Base-by-base conservation (phyloP, 495 filamentous ascomycete genomes). In the Glonium stellatum region DNA sequence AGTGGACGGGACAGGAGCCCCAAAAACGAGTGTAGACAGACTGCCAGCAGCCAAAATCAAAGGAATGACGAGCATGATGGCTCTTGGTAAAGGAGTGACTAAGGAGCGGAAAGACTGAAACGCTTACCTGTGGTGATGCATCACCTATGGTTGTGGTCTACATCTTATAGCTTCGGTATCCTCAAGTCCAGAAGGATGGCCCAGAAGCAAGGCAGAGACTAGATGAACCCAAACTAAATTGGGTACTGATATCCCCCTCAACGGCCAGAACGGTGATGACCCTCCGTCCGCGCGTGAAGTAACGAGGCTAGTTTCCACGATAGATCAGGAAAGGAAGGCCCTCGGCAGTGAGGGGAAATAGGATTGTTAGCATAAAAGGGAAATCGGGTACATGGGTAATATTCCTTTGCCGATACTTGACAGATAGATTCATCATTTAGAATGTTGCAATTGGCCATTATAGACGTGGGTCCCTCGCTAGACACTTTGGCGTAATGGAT, bases 11-110 rank as follows among this genome's bases (percentile, higher is more conserved):
- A 65, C 12, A n/a, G 65, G 65, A 27, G 65, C 65, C n/a, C 47
- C 62, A 35, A 52, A 54, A 18, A 58, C 44, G 48, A 68, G 55
- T 34, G 58, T 49, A 39, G 61, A 44, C 22, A 65, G 15, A 58
- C 61, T 64, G 65, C 65, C 63, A 57, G 62, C 65, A 68, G 65
- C 65, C 15, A 67, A 39, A 58, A 67, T 27, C 34, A 54, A 64
- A 39, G 57, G 35, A 49, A 51, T 23, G 52, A 19, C 54, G 35
- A 67, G 48, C 65, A 67, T 67, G 44, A 54, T 67, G 65, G 44
- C 22, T 46, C 25, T 53, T 22, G 62, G 42, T 55, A 51, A 50
- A 51, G 31, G 48, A 51, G 48, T 25, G 48, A 51, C 48, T 51
- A 23, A 23, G 48, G 25, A 51, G 48, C 48, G 48, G 23, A 51